A percentile compares a stretch with the other conserved stretches of the same genome.
Conservation (phyloP, 1,284 basidiomycete species). For the Grifola frondosa region DNA sequence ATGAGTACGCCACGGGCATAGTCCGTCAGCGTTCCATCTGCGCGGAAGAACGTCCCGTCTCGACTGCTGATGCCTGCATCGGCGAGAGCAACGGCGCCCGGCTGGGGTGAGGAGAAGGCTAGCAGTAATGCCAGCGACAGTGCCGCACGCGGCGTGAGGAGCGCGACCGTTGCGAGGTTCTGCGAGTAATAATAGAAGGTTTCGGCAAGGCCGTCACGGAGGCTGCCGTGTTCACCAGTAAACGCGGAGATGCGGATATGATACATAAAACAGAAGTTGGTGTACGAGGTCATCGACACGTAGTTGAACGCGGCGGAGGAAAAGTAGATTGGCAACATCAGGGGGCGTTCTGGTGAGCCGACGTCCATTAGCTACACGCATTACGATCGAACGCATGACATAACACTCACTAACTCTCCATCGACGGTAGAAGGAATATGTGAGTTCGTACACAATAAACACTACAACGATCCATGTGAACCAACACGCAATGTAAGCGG, state of each 20-base stretch:
- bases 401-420: constrained; percentile 80
- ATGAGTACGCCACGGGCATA: constrained; percentile 75
- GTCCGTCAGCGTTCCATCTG: constrained; percentile 62
- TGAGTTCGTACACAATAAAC: constrained; percentile 76
- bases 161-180: constrained; percentile 72
- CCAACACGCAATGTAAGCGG: constrained; percentile 80
- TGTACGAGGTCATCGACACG: constrained; percentile 74
- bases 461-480: constrained; percentile 71
- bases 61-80: constrained; percentile 50
- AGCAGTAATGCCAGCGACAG: constrained; percentile 69
- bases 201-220: constrained; percentile 72
- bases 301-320: constrained; percentile 75
- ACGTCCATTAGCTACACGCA: constrained; percentile 6
- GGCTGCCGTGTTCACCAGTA: constrained; percentile 47
- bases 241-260: constrained; percentile 74
- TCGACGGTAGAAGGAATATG: constrained; percentile 76
- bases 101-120: constrained; percentile 54
- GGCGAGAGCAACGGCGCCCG: constrained; percentile 45
- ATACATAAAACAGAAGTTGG: constrained; percentile 79
- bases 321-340: constrained; percentile 78
- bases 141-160: constrained; percentile 79
- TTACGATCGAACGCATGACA: constrained; percentile 3
- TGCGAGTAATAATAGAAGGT: constrained; percentile 78
- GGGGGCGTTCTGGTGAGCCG: constrained; percentile 64
- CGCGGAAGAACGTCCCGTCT: constrained; percentile 73